Base-by-base conservation (phyloP, 1,284 basidiomycete genomes). In the Cutaneotrichosporon sp. region DNA sequence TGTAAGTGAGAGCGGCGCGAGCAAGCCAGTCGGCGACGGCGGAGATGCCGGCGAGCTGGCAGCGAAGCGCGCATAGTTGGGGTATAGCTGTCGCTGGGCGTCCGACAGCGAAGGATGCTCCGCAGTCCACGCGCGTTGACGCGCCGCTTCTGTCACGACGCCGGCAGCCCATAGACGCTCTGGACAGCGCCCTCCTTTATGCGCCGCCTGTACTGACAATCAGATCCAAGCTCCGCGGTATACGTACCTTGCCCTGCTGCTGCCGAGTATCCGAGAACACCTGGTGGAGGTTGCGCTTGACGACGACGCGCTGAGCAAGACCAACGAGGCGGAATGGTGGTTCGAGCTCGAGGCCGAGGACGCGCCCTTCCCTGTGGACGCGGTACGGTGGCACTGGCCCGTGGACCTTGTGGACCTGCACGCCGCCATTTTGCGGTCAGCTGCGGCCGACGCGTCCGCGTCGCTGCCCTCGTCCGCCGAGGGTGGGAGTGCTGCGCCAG, bases 361-460 rank as follows among this genome's bases (percentile, higher is more conserved):
- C 26, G 35, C 41, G 10, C 46, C 74, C 84, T 60, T 80, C 88
- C 68, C 63, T 2, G 20, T 65, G 39, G 72, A 68, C 9, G 54
- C 65, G 2, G 72, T 70, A 44, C 88, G 88, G 76, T 94, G 90
- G 90, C 90, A 97, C 75, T 96, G 92, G 92, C 84, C 92, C 35
- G 83, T 97, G 58, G 92, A 93, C 36, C 80, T 96, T 41, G 83
- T 96, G 60, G 91, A 92, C 67, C 88, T 96, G 70, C 86, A 85
- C 66, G 68, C 68, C 0, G 47, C 61, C 38, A 70, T 74, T 46
- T 56, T 68, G 21, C 56, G 52, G 20, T 56, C 62, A 3, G 58
- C 64, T 46, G 48, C 43, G 26, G 9, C 8, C 57, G 18, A 49
- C 52, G 45, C 26, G 51, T 13, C 43, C 34, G 38, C n/a, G 35